A percentile compares a stretch with the other conserved stretches of the same genome.
Evolutionary conservation across 2,329 filamentous ascomycete species (phyloP).

Genomic region (Aschersonia sp.): DNA sequence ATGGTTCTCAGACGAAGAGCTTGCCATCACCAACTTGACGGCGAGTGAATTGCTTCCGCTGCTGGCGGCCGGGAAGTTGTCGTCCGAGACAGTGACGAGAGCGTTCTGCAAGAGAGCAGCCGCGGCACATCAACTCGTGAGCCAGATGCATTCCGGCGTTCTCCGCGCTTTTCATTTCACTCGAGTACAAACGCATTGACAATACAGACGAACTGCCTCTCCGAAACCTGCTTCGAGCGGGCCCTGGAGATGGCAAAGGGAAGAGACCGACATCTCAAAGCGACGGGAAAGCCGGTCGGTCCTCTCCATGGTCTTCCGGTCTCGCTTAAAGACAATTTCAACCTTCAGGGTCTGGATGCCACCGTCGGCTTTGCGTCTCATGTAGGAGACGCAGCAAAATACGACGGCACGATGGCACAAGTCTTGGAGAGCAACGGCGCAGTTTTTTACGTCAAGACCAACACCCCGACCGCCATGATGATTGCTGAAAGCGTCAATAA

Average conservation of each 20-base stretch:
- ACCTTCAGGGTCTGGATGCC: constrained; percentile 43
- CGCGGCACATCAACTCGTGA: constrained; percentile 41
- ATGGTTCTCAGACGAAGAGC: constrained; percentile 38
- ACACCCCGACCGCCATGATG: constrained; percentile 51
- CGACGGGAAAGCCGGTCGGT: constrained; percentile 33
- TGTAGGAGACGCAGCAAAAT: constrained; percentile 38
- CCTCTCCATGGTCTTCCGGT: constrained; percentile 53
- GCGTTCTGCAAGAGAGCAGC: constrained; percentile 42
- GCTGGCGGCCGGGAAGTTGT: constrained; percentile 20
- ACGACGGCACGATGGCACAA: constrained; percentile 24
- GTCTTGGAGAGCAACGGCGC: constrained; percentile 33
- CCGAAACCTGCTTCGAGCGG: constrained; percentile 39
- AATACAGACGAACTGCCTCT: constrained; percentile 30
- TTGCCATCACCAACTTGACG: constrained; percentile 31
- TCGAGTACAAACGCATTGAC: not conserved
- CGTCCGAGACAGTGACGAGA: constrained; percentile 22
- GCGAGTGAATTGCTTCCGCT: constrained; percentile 22
- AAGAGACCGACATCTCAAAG: constrained; percentile 34
- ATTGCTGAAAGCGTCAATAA: constrained; percentile 55
- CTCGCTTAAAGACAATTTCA: constrained; percentile 59
- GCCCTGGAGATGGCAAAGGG: constrained; percentile 31
- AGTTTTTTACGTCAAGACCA: constrained; percentile 43
- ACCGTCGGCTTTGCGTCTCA: constrained; percentile 51
- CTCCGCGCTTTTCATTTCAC: not conserved
- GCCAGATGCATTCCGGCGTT: constrained; percentile 12